Percentiles rank a stretch among this genome's conserved stretches.
phyloP scores from a whole-genome alignment of 257 asterid genomes.

The Ehretia macrophylla region DNA sequence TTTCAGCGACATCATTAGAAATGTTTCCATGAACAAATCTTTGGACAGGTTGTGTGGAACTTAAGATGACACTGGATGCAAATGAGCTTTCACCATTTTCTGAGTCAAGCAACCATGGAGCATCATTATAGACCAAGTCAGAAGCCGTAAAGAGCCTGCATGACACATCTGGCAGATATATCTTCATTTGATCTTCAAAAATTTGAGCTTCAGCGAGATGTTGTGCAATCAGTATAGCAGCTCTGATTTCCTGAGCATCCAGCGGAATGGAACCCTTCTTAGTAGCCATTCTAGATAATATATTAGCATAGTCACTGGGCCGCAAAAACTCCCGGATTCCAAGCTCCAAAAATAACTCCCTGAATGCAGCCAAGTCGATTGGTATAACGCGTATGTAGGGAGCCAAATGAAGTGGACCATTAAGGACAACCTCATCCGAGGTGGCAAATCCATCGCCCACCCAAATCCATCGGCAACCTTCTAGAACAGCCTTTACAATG shows the following conservation, averaged over 20 bases:
- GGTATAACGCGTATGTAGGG: constrained; percentile 93
- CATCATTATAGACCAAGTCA: constrained; percentile 79
- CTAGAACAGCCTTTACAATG: constrained; percentile 84
- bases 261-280: constrained; percentile 68
- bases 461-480: constrained; percentile 97
- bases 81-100: constrained; percentile 55
- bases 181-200: constrained; percentile 45
- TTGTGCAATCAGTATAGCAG: constrained; percentile 84
- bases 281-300: constrained; percentile 64
- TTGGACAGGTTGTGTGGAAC: constrained; percentile 57
- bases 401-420: constrained; percentile 94
- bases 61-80: constrained; percentile 39
- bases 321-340: constrained; percentile 73
- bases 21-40: constrained; percentile 83
- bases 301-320: constrained; percentile 78
- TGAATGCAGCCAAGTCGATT: constrained; percentile 83
- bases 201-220: constrained; percentile 79
- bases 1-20: constrained; percentile 95
- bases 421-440: constrained; percentile 83
- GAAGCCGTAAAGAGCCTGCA: constrained; percentile 61
- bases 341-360: constrained; percentile 79
- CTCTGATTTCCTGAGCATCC: constrained; percentile 73
- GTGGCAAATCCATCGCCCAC: constrained; percentile 98
- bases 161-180: constrained; percentile 85
- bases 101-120: constrained; percentile 92